A percentile compares a stretch with the other conserved stretches of the same genome.
Conservation (phyloP, 768 basidiomycete species). For the Xanthoconium purpureum region DNA sequence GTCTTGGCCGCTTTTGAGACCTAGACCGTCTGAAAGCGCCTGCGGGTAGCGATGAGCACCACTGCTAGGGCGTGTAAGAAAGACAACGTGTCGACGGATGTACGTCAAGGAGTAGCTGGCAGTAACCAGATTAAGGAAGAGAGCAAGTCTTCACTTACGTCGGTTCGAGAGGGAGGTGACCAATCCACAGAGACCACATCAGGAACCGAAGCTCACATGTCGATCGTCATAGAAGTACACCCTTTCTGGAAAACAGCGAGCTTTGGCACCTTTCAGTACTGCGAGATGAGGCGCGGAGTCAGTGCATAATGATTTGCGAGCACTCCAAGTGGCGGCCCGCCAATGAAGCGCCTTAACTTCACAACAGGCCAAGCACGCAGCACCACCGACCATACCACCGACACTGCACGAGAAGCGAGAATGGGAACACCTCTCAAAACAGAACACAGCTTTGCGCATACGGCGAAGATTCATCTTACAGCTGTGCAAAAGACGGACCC, state of each 20-base stretch:
- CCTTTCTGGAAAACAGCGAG: constrained; percentile 17
- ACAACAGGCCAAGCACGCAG: neutral
- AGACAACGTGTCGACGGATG: constrained; percentile 18
- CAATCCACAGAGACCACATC: constrained; percentile 14
- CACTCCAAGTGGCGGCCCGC: neutral
- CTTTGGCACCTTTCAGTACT: constrained; percentile 19
- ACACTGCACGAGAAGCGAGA: constrained; percentile 1
- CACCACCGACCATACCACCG: neutral
- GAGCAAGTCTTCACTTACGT: constrained; percentile 10
- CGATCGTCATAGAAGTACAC: constrained; percentile 26
- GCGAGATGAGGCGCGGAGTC: constrained; percentile 8
- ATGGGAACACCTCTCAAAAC: constrained; percentile 6
- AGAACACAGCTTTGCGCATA: constrained; percentile 11
- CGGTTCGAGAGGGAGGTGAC: constrained; percentile 9
- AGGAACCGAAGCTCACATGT: constrained; percentile 27
- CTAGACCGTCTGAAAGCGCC: neutral
- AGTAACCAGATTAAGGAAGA: constrained; percentile 2
- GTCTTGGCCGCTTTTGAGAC: constrained; percentile 1
- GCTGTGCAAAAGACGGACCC: constrained; percentile 19
- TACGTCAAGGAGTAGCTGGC: constrained; percentile 22
- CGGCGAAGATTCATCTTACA: constrained; percentile 23
- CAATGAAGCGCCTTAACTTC: neutral
- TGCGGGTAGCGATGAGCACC: neutral
- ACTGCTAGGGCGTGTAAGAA: neutral
- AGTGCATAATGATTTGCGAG: constrained; percentile 1